Evolutionary conservation across 345 rosid species (phyloP), one percentile per base, ranked within the genome.

Genomic region (Populus euphratica): DNA sequence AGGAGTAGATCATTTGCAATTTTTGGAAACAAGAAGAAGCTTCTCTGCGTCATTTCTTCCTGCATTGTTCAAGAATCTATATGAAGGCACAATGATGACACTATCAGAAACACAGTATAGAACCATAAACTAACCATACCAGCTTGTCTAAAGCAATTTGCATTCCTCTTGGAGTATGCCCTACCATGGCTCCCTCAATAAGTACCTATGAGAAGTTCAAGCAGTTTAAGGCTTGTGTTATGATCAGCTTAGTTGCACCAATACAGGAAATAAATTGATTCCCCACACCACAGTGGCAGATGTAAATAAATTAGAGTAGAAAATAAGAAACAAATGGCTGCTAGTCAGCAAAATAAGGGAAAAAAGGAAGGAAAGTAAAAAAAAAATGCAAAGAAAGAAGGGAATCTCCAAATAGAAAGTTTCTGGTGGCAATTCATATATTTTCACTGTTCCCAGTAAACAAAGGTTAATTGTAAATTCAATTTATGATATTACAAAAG

Each of bases 181-280:
- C 95, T 47, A 83, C 59, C 98, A 96, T 96, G 69, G 98, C 98
- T 82, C 98, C 99, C 63, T 91, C 98, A 67, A 85, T 74, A 31
- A 93, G 87, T 14, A 96, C 88, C 99, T 93, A 85, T 80, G 83
- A 73, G 68, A 78, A 83, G 47, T 76, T 43, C 52, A 44, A 68
- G 21, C 33, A 47, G 65, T 67, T 74, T 69, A 64, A n/a, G 27
- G 66, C 10, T 8, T 43, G 18, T 12, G 27, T 14, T 35, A 59
- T 23, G 80, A 73, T 36, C 33, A 73, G 47, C 65, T 38, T 31
- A 52, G 78, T 52, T n/a, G 44, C 50, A 44, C 17, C 50, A 44
- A 36, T 35, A 75, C 36, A 29, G 21, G 23, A 8, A 70, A 25
- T 31, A 66, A 16, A 31, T 29, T 0, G n/a, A 66, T 31, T 63